phyloP scores from a whole-genome alignment of 495 filamentous ascomycete genomes.

The Penicillium subrubescens region DNA sequence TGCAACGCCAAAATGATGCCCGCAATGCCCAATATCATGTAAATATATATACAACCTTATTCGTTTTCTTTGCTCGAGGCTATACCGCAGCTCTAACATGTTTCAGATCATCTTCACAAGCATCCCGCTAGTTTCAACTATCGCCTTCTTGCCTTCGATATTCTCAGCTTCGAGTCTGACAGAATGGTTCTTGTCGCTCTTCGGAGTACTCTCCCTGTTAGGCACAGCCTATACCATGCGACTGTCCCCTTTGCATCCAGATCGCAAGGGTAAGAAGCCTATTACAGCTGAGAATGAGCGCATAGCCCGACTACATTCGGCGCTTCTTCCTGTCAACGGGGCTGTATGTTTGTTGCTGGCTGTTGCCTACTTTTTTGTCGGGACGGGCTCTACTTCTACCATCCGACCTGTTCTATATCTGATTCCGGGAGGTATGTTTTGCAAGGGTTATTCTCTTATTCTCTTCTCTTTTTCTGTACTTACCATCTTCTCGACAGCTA shows the following conservation, averaged over 20 bases:
- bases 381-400: constrained; percentile 13
- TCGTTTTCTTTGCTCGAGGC: no score
- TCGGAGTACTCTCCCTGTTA: constrained; percentile 61
- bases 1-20: constrained; percentile 57
- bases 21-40: constrained; percentile 63
- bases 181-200: constrained; percentile 49
- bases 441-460: no score
- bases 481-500: constrained; percentile 27
- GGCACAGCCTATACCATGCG: constrained; percentile 57
- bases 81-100: not conserved
- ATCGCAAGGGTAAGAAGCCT: constrained; percentile 37
- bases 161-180: constrained; percentile 27
- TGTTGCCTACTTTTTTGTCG: constrained; percentile 23
- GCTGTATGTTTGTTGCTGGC: constrained; percentile 30
- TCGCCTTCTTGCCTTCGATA: constrained; percentile 57
- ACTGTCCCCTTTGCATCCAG: constrained; percentile 34
- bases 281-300: constrained; percentile 20
- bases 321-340: constrained; percentile 29
- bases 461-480: constrained; percentile 8
- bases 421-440: constrained; percentile 41
- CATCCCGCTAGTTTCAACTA: constrained; percentile 53
- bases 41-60: no score
- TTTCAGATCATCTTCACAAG: constrained; percentile 55
- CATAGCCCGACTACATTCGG: constrained; percentile 13
- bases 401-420: constrained; percentile 33